Evolutionary conservation across 2,329 filamentous ascomycete genomes (phyloP), one percentile per base, ranked within the genome.

Genomic region (Exutisphaerella laricina): DNA sequence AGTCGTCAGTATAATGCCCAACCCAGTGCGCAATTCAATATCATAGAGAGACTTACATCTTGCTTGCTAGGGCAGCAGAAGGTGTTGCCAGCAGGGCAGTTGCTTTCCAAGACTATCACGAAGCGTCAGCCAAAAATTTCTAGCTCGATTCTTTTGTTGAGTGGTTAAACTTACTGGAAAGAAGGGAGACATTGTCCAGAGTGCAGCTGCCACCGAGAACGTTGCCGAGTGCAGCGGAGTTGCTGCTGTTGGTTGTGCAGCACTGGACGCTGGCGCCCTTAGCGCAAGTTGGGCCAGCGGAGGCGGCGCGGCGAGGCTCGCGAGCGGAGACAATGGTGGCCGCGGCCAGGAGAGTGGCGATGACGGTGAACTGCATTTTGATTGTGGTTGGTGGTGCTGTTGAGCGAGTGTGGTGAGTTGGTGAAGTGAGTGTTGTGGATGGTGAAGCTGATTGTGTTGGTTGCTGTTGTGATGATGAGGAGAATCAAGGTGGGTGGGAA

Each of bases 301-400:
- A 21, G 25, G 7, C 26, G 4, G 23, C 14, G 23, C 16, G 16
- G 36, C 25, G 18, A 13, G 5, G 13, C 12, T 23, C 14, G 25
- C 13, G 6, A 38, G 45, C 46, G 35, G 21, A 39, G 40, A 41
- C 41, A 28, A 44, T 39, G 25, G 39, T 41, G 38, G 49, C 41
- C 41, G 46, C 46, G 38, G 44, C 32, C 40, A 49, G 32, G 31
- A 33, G 16, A 17, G 31, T 16, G 39, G 40, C 36, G 49, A 51
- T 46, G 46, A 42, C 42, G 35, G 45, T 45, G 46, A 45, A 51
- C 34, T 49, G 49, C 49, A 51, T 51, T 42, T 49, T 51, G 43
- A 41, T 33, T 21, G 37, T 49, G 36, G 18, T 28, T 10, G n/a
- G 13, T 8, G 39, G 13, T 14, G 18, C 29, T 40, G 41, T 3